These are phyloP conservation scores for Eudorina sp. DNA, from an alignment of 139 green algal species.

Conservation along the genomic window DNA sequence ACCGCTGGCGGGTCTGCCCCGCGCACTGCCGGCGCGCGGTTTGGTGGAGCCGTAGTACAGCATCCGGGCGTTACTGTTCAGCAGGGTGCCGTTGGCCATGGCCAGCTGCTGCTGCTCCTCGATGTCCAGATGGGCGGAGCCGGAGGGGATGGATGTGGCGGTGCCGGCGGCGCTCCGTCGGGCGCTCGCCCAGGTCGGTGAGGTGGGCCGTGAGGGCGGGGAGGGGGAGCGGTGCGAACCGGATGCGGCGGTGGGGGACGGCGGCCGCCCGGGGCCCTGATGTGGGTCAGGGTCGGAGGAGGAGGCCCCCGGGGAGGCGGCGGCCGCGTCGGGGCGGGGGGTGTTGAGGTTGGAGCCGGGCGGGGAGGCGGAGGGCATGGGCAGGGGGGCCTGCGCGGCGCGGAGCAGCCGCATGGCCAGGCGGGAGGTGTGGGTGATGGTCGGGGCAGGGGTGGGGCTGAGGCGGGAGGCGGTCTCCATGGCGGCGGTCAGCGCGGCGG, in stretches of 20 bases:
- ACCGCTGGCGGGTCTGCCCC: not conserved
- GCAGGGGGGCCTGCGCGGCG: not conserved
- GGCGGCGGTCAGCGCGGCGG: conserved; percentile 7
- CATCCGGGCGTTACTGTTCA: conserved; percentile 1
- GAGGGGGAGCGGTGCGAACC: not conserved
- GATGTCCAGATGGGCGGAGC: not conserved
- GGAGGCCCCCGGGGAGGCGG: not conserved
- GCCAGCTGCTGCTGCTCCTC: not conserved
- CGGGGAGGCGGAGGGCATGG: not conserved
- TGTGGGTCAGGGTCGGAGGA: not conserved
- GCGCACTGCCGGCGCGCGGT: conserved; percentile 6
- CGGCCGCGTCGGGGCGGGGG: not conserved
- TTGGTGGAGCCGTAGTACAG: conserved; percentile 27
- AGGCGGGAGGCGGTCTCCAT: not conserved
- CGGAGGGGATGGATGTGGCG: not conserved
- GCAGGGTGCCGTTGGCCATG: not conserved
- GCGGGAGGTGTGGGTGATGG: not conserved
- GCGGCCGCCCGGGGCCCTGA: not conserved
- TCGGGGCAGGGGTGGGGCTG: not conserved
- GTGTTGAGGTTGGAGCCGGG: not conserved
- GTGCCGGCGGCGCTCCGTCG: not conserved
- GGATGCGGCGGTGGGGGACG: not conserved
- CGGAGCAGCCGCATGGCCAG: conserved; percentile 30
- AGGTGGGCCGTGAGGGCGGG: not conserved
- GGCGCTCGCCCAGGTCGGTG: no score